Percentiles rank a stretch among this genome's conserved stretches.
These are phyloP conservation scores for Abrus precatorius DNA, from an alignment of 306 rosid genomes.

Conservation along the genomic window DNA sequence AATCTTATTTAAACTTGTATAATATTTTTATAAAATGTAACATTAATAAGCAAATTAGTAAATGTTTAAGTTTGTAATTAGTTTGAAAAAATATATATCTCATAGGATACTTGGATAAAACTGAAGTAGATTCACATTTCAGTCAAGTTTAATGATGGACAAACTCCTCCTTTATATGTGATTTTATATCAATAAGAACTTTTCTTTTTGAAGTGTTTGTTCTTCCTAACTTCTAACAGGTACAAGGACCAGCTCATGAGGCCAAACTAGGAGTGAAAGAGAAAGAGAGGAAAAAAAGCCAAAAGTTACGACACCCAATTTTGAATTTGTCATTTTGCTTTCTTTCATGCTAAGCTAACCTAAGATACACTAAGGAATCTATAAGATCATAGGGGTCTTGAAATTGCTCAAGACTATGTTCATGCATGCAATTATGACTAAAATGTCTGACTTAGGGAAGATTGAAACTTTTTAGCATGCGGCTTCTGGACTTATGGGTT, in stretches of 20 bases:
- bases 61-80: neutral
- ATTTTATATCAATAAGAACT: neutral
- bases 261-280: neutral
- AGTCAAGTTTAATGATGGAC: neutral
- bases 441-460: conserved; percentile 29
- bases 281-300: conserved; percentile 34
- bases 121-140: neutral
- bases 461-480: conserved; percentile 43
- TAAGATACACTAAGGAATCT: conserved; percentile 34
- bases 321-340: conserved; percentile 47
- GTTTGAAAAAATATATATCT: neutral
- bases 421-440: conserved; percentile 36
- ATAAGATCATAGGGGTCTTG: conserved; percentile 25
- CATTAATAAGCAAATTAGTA: too few species aligned
- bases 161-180: neutral
- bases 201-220: neutral
- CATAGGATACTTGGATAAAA: conserved; percentile 29
- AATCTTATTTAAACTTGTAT: too few species aligned
- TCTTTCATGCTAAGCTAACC: conserved; percentile 49
- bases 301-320: conserved; percentile 37
- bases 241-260: neutral
- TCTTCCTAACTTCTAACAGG: neutral
- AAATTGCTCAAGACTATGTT: conserved; percentile 31
- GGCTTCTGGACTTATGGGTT: conserved; percentile 9
- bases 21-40: too few species aligned